phyloP scores from a whole-genome alignment of 495 filamentous ascomycete genomes.

The Glarea lozoyensis region DNA sequence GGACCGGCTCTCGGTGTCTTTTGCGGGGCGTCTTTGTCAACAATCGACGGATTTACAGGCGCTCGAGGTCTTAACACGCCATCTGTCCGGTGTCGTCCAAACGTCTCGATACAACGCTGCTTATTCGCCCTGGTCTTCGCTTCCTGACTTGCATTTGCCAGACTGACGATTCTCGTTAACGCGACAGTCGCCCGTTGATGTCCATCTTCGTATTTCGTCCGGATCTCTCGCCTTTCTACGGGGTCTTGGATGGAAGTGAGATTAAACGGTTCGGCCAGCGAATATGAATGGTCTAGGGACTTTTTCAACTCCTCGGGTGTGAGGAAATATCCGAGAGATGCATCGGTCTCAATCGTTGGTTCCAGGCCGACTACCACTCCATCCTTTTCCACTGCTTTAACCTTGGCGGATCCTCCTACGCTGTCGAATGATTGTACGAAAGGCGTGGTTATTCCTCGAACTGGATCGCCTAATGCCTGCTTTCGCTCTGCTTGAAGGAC shows the following conservation, averaged over 20 bases:
- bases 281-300: constrained; percentile 54
- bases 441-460: constrained; percentile 66
- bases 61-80: constrained; percentile 45
- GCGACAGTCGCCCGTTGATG: constrained; percentile 54
- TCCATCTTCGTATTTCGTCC: constrained; percentile 26
- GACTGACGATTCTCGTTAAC: constrained; percentile 62
- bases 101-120: constrained; percentile 72
- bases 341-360: constrained; percentile 26
- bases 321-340: constrained; percentile 67
- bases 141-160: constrained; percentile 65
- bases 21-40: constrained; percentile 25
- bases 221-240: constrained; percentile 29
- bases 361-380: constrained; percentile 15
- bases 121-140: constrained; percentile 73
- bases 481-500: constrained; percentile 54
- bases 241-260: constrained; percentile 35
- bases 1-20: constrained; percentile 67
- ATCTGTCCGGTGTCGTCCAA: constrained; percentile 92
- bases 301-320: constrained; percentile 50
- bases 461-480: constrained; percentile 59
- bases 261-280: constrained; percentile 48
- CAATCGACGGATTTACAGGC: constrained; percentile 2
- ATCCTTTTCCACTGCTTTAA: constrained; percentile 26
- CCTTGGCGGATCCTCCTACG: constrained; percentile 22
- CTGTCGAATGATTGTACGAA: constrained; percentile 78